These are phyloP conservation scores for Penicillium concentricum DNA, from an alignment of 2,329 filamentous ascomycete genomes.

Conservation along the genomic window DNA sequence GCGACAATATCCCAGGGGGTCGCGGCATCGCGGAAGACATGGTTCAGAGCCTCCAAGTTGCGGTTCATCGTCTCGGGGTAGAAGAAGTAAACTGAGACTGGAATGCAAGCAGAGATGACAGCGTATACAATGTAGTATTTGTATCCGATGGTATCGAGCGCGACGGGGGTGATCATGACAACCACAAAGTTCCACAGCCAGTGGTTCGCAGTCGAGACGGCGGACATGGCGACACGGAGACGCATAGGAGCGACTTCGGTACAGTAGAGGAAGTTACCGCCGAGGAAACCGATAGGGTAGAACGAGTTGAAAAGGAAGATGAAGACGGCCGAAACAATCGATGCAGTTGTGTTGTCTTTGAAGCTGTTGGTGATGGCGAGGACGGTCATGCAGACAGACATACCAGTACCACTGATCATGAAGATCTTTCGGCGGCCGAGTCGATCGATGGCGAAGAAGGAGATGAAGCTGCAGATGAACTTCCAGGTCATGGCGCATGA, in stretches of 20 bases:
- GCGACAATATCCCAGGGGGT: conserved; percentile 25
- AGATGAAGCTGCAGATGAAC: conserved; percentile 53
- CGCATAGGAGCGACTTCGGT: conserved; percentile 26
- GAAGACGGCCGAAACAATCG: conserved; percentile 20
- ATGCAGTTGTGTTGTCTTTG: conserved; percentile 17
- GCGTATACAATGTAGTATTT: conserved; percentile 24
- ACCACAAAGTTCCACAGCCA: conserved; percentile 28
- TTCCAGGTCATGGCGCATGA: conserved; percentile 58
- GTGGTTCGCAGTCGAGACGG: conserved; percentile 23
- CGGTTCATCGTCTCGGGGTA: conserved; percentile 29
- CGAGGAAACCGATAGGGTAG: conserved; percentile 24
- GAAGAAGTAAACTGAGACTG: conserved; percentile 20
- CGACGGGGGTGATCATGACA: conserved; percentile 25
- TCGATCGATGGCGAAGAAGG: conserved; percentile 54
- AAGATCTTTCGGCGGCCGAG: conserved; percentile 54
- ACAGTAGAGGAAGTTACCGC: conserved; percentile 26
- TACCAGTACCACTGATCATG: conserved; percentile 54
- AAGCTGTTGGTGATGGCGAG: conserved; percentile 41
- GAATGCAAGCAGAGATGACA: conserved; percentile 22
- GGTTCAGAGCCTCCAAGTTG: conserved; percentile 24
- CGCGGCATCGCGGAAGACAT: conserved; percentile 24
- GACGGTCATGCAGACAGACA: conserved; percentile 58
- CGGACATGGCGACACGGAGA: conserved; percentile 24
- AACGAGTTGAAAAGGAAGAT: conserved; percentile 26
- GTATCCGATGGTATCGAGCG: conserved; percentile 23